Evolutionary conservation across 305 asterid genomes (phyloP).

Genomic region (Solanum hybrid): DNA sequence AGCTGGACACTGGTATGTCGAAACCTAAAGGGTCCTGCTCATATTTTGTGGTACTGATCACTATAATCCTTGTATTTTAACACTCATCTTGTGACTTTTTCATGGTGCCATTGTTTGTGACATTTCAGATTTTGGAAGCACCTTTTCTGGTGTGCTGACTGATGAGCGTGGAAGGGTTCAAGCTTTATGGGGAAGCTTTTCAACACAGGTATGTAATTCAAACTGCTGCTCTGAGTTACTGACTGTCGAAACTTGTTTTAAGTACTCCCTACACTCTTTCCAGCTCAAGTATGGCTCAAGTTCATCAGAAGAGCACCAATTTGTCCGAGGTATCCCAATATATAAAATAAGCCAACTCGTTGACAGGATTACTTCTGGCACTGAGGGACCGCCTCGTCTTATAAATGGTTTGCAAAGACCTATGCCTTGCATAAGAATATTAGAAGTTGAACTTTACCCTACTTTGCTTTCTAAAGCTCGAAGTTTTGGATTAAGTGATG

Average conservation of each 20-base stretch:
- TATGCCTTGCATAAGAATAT: constrained; percentile 78
- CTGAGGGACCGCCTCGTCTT: constrained; percentile 57
- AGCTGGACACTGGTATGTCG: constrained; percentile 85
- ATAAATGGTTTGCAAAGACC: constrained; percentile 84
- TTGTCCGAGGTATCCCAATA: constrained; percentile 94
- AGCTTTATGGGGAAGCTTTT: constrained; percentile 98
- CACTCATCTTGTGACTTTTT: constrained; percentile 2
- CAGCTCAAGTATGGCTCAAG: constrained; percentile 85
- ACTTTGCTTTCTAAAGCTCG: constrained; percentile 98
- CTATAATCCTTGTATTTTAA: neutral
- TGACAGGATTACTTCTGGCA: constrained; percentile 55
- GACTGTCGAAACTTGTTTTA: constrained; percentile 16
- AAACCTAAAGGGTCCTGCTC: neutral
- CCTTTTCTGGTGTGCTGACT: constrained; percentile 94
- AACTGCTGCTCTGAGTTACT: constrained; percentile 7
- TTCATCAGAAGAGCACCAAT: constrained; percentile 97
- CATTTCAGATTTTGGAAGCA: constrained; percentile 83
- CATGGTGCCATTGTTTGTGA: neutral
- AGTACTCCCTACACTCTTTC: constrained; percentile 22
- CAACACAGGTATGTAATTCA: constrained; percentile 68
- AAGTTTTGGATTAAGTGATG: constrained; percentile 89
- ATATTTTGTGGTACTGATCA: neutral
- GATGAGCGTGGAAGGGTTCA: constrained; percentile 93
- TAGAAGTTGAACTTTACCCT: constrained; percentile 97
- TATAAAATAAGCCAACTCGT: constrained; percentile 69